Conservation (phyloP, 2,329 filamentous ascomycete genomes). For the Penicillium palitans region DNA sequence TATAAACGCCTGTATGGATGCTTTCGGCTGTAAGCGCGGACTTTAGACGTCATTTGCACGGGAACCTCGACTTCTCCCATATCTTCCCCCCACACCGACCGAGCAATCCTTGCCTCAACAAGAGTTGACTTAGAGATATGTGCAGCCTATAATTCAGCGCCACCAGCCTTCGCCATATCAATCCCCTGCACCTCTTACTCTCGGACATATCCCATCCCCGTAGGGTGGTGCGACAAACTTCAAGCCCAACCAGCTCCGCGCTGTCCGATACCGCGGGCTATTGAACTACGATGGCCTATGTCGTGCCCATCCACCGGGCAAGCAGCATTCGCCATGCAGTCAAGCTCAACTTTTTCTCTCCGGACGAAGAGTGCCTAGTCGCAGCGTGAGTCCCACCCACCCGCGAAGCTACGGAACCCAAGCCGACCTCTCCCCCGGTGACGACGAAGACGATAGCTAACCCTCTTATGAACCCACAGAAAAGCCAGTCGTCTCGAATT, state of each 20-base stretch:
- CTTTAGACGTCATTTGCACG: constrained; percentile 8
- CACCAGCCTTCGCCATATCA: neutral
- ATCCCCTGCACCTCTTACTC: neutral
- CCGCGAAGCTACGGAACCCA: neutral
- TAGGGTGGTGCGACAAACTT: constrained; percentile 8
- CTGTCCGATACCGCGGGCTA: constrained; percentile 5
- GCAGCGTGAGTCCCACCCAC: constrained; percentile 68
- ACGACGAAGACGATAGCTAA: constrained; percentile 9
- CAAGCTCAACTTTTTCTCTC: constrained; percentile 71
- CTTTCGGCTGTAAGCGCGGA: constrained; percentile 22
- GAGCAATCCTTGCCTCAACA: neutral
- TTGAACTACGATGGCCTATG: constrained; percentile 72
- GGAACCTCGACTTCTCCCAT: constrained; percentile 2
- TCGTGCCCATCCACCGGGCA: constrained; percentile 88
- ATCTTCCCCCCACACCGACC: neutral
- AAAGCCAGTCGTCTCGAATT: constrained; percentile 54
- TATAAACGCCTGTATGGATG: neutral
- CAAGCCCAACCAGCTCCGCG: constrained; percentile 14
- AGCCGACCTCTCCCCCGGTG: neutral
- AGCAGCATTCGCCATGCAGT: constrained; percentile 90
- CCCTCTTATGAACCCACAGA: constrained; percentile 2
- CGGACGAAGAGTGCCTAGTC: constrained; percentile 77
- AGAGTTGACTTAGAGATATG: neutral
- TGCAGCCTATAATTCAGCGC: neutral
- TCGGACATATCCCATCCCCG: neutral